phyloP scores from a whole-genome alignment of 768 basidiomycete genomes.

The Suillus subalutaceus region DNA sequence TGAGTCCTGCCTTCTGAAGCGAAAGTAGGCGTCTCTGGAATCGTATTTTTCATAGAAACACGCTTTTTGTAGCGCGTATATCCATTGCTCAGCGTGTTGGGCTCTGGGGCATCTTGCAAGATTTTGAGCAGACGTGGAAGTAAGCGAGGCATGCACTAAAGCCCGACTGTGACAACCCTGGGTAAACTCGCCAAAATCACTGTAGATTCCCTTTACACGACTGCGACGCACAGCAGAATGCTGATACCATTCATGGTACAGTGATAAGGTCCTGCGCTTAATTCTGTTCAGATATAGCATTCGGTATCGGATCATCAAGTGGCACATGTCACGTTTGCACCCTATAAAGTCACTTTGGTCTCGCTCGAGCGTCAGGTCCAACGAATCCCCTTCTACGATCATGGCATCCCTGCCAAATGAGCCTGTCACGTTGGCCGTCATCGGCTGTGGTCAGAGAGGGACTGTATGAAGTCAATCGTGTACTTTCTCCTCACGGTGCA shows the following conservation, averaged over 20 bases:
- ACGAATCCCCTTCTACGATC: slow-evolving; percentile 22
- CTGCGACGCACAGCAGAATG: not conserved
- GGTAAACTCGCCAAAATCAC: not conserved
- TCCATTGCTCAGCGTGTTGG: slow-evolving; percentile 14
- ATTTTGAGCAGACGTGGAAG: slow-evolving; percentile 62
- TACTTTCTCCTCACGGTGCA: not conserved
- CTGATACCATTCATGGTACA: not conserved
- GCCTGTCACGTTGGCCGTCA: slow-evolving; percentile 71
- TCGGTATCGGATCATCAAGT: not conserved
- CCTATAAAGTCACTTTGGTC: slow-evolving; percentile 40
- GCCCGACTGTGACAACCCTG: not conserved
- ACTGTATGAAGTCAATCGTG: slow-evolving; percentile 44
- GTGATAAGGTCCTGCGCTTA: not conserved
- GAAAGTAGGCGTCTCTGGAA: slow-evolving; percentile 45
- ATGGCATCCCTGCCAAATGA: slow-evolving; percentile 14
- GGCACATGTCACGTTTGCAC: slow-evolving; percentile 19
- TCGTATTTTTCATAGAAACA: slow-evolving; percentile 39
- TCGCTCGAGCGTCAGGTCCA: slow-evolving; percentile 32
- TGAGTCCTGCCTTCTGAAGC: slow-evolving; percentile 44
- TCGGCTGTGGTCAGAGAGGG: slow-evolving; percentile 87
- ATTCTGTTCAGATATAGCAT: not conserved
- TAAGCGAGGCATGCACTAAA: slow-evolving; percentile 62
- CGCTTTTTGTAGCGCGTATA: slow-evolving; percentile 21
- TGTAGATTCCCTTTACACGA: not conserved
- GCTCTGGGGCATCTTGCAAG: slow-evolving; percentile 38